phyloP scores from a whole-genome alignment of 306 rosid genomes.

The Dryas drummondii region DNA sequence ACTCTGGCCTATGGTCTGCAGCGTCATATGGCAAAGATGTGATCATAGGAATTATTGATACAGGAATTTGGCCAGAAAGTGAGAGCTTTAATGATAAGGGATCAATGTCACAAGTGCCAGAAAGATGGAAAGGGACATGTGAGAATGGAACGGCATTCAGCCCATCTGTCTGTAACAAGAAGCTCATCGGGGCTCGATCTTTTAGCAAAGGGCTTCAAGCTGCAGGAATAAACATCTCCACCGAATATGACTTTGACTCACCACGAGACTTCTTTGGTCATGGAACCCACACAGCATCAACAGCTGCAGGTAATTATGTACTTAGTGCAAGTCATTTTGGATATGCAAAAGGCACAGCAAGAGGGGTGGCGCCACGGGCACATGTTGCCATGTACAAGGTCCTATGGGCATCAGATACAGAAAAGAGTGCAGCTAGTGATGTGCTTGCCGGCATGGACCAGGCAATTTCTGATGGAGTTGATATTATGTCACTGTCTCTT shows the following conservation, averaged over 20 bases:
- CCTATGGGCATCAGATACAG: background rate
- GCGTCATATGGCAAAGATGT: conserved; percentile 13
- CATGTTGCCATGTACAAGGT: conserved; percentile 30
- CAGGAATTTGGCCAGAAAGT: conserved; percentile 31
- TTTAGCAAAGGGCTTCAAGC: conserved; percentile 11
- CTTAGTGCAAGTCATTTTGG: conserved; percentile 12
- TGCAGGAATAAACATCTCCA: background rate
- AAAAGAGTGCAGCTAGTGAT: background rate
- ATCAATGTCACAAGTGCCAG: conserved; percentile 9
- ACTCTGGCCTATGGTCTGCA: conserved; percentile 26
- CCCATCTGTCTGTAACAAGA: conserved; percentile 26
- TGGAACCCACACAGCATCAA: conserved; percentile 29
- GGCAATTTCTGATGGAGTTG: conserved; percentile 23
- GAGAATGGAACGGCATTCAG: conserved; percentile 14
- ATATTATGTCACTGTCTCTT: conserved; percentile 13
- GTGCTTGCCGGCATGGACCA: conserved; percentile 21
- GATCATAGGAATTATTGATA: conserved; percentile 23
- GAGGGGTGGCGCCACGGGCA: conserved; percentile 21
- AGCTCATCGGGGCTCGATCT: conserved; percentile 24
- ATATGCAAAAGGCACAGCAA: conserved; percentile 22
- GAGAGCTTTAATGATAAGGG: conserved; percentile 36
- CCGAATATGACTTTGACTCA: background rate
- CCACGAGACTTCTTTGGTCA: conserved; percentile 20
- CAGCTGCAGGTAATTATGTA: conserved; percentile 22
- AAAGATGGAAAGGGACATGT: conserved; percentile 28